A percentile compares a stretch with the other conserved stretches of the same genome.
Conservation (phyloP, 768 basidiomycete species). For the Obba rivulosa region DNA sequence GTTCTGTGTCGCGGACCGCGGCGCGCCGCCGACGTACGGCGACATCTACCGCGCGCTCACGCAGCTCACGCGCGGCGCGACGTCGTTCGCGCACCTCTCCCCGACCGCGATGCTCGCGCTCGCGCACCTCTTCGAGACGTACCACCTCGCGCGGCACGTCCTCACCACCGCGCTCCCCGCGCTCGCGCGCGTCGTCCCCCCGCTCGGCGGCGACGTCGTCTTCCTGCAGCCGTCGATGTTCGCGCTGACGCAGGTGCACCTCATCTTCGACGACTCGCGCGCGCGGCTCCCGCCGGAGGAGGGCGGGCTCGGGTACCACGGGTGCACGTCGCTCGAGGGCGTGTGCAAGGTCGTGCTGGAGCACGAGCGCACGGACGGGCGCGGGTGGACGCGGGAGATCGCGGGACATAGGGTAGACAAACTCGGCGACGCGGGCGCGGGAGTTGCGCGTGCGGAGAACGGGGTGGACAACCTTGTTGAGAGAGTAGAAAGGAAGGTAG, state of each 20-base stretch:
- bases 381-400: constrained; percentile 19
- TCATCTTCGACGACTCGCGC: constrained; percentile 35
- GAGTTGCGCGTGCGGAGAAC: constrained; percentile 20
- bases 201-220: constrained; percentile 26
- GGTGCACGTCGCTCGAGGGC: constrained; percentile 25
- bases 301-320: constrained; percentile 34
- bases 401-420: constrained; percentile 14
- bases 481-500: too few species aligned
- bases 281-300: constrained; percentile 27
- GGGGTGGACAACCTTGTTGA: constrained; percentile 19
- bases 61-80: constrained; percentile 52
- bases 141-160: constrained; percentile 43
- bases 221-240: constrained; percentile 36
- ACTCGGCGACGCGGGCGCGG: constrained; percentile 17
- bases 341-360: constrained; percentile 31
- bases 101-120: constrained; percentile 61
- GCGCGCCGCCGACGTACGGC: constrained; percentile 55
- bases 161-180: constrained; percentile 27
- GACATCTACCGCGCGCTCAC: constrained; percentile 55
- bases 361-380: constrained; percentile 21
- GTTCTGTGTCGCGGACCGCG: constrained; percentile 63
- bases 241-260: constrained; percentile 29
- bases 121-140: constrained; percentile 52
- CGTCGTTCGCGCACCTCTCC: constrained; percentile 49
- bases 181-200: constrained; percentile 26